phyloP scores from a whole-genome alignment of 164 flowering plant species.

The Macadamia tetraphylla region DNA sequence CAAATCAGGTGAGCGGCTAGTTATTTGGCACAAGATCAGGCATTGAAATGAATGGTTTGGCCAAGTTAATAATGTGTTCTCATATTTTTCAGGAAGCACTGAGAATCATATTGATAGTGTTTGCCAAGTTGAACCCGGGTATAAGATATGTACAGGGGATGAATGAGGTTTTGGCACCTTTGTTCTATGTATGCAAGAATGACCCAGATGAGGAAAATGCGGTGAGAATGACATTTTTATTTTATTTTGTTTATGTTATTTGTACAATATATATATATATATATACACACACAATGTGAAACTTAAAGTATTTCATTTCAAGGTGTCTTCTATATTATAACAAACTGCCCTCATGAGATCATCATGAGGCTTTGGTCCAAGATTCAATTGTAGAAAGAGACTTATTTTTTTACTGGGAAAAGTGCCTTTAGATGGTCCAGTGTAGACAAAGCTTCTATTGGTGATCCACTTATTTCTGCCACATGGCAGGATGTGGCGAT shows the following conservation, averaged over 20 bases:
- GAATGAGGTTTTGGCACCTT: conserved; percentile 97
- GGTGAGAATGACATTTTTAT: conserved; percentile 34
- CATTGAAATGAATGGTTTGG: background rate
- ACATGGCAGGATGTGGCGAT: too few species aligned
- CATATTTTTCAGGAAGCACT: conserved; percentile 65
- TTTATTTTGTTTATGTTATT: background rate
- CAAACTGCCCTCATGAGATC: too few species aligned
- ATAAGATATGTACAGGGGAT: conserved; percentile 99
- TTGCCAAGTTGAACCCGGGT: conserved; percentile 96
- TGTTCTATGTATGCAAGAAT: conserved; percentile 76
- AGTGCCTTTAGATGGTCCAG: too few species aligned
- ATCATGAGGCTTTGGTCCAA: too few species aligned
- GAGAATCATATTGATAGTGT: conserved; percentile 68
- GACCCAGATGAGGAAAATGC: conserved; percentile 86
- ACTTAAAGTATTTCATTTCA: too few species aligned
- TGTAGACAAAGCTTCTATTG: too few species aligned
- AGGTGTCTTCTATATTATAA: too few species aligned
- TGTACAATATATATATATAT: too few species aligned
- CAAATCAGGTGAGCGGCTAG: conserved; percentile 60
- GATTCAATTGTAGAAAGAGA: too few species aligned
- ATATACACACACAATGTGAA: too few species aligned
- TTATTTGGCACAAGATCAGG: background rate
- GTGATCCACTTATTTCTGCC: too few species aligned
- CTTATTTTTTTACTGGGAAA: too few species aligned
- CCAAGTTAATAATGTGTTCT: background rate